Base-by-base conservation (phyloP, 306 rosid genomes). In the Casuarina equisetifolia region DNA sequence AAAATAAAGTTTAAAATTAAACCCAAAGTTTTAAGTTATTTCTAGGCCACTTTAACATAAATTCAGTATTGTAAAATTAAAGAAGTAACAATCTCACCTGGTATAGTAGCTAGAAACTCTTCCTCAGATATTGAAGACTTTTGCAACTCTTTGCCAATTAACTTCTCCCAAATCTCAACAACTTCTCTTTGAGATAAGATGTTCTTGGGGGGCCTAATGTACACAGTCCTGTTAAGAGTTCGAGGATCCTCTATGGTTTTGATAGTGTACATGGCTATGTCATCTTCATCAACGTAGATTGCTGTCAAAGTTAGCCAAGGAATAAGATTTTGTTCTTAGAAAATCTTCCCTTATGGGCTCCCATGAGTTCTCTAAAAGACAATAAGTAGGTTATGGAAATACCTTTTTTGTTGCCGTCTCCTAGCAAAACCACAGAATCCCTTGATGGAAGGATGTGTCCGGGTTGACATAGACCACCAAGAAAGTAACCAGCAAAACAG, bases 351-450 rank as follows among this genome's bases (percentile, higher is more conserved):
- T 44, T 44, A 1, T 44, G 4, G 48, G 48, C 48, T 44, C 8
- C 13, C 32, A 25, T 25, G 32, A 25, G 32, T 25, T 25, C 32
- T 25, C 32, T 25, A 25, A 25, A 25, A 25, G 32, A 25, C 32
- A 25, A 25, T 25, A 25, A 0, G 32, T 25, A 25, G 32, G 32
- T 25, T 25, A 25, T 25, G 50, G 63, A 64, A 64, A 38, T 84
- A 88, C 97, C 93, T 75, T 92, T 92, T n/a, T 54, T 51, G 79
- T 90, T 87, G 76, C 88, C 97, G 75, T 92, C 93, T 80, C 91
- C 96, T 70, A 67, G 83, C 61, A 92, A 76, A 66, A 80, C 17
- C 40, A 92, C 92, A 63, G 89, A 87, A n/a, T 90, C 82, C 72
- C 10, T 83, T 20, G 96, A 80, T 36, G 96, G 92, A 25, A 77